Conservation (phyloP, 192 early-diverging fungal genomes). For the Mortierella claussenii region DNA sequence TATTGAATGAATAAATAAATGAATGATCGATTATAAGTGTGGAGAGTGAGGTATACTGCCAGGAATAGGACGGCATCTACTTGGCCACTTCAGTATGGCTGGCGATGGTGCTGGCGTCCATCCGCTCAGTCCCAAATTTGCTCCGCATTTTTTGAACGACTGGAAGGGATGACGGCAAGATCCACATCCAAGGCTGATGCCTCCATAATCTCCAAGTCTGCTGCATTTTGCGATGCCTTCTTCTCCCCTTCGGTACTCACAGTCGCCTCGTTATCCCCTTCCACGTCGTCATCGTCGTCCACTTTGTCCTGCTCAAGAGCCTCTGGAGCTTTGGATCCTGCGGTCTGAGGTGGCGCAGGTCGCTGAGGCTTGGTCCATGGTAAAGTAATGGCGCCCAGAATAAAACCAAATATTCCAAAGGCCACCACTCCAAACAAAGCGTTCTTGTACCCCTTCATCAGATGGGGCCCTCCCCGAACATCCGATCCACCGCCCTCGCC, state of each 20-base stretch:
- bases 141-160: too few relatives aligned
- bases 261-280: too few relatives aligned
- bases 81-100: neutral
- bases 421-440: slow-evolving; percentile 14
- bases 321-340: too few relatives aligned
- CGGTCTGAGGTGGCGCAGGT: too few relatives aligned
- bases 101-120: neutral
- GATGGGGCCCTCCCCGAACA: slow-evolving; percentile 4
- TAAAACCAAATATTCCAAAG: slow-evolving; percentile 8
- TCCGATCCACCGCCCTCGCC: slow-evolving; percentile 6
- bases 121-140: neutral
- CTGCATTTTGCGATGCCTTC: neutral
- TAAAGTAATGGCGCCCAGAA: slow-evolving; percentile 8
- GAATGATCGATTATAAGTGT: too few relatives aligned
- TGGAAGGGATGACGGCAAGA: neutral
- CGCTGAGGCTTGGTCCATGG: slow-evolving; percentile 22
- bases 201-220: neutral
- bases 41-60: neutral
- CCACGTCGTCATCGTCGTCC: too few relatives aligned
- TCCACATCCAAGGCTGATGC: neutral
- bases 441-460: slow-evolving; percentile 33
- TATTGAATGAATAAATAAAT: too few relatives aligned
- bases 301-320: too few relatives aligned
- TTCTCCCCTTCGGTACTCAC: neutral
- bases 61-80: neutral